Percentiles rank a stretch among this genome's conserved stretches.
Evolutionary conservation across 2,329 filamentous ascomycete genomes (phyloP).

Genomic region (Aspergillus chevalieri): DNA sequence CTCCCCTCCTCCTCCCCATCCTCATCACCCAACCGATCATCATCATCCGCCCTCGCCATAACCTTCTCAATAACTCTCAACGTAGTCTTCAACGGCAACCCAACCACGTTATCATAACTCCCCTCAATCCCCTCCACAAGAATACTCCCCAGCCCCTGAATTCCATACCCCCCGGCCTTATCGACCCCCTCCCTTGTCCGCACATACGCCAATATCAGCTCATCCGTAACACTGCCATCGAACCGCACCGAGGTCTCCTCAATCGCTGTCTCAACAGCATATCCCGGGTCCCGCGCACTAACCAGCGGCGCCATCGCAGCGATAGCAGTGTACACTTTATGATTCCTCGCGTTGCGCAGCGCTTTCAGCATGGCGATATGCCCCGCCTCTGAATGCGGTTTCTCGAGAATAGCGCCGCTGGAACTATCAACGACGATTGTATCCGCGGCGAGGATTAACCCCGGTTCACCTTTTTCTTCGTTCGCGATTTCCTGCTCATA

Average conservation of each 20-base stretch:
- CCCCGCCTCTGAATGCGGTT: constrained; percentile 73
- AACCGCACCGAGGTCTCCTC: constrained; percentile 93
- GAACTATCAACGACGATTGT: constrained; percentile 73
- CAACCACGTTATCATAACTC: constrained; percentile 88
- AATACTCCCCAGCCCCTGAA: constrained; percentile 82
- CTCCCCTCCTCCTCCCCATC: constrained; percentile 33
- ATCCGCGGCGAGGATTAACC: constrained; percentile 81
- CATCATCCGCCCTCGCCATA: constrained; percentile 66
- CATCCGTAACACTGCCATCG: constrained; percentile 67
- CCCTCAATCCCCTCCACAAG: constrained; percentile 86
- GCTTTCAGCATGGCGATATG: constrained; percentile 78
- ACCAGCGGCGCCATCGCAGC: constrained; percentile 75
- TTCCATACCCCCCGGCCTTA: constrained; percentile 92
- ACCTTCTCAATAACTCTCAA: constrained; percentile 81
- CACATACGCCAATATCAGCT: constrained; percentile 66
- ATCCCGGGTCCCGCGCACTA: constrained; percentile 76
- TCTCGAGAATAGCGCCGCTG: constrained; percentile 77
- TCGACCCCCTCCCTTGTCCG: constrained; percentile 82
- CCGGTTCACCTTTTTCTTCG: constrained; percentile 59
- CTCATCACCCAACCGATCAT: constrained; percentile 40
- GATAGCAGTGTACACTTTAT: constrained; percentile 82
- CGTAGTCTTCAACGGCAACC: constrained; percentile 72
- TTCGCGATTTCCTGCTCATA: constrained; percentile 56
- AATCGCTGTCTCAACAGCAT: constrained; percentile 70
- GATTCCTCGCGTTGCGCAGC: constrained; percentile 68